Base-by-base conservation (phyloP, 768 basidiomycete species). In the Paxillus ammoniavirescens region DNA sequence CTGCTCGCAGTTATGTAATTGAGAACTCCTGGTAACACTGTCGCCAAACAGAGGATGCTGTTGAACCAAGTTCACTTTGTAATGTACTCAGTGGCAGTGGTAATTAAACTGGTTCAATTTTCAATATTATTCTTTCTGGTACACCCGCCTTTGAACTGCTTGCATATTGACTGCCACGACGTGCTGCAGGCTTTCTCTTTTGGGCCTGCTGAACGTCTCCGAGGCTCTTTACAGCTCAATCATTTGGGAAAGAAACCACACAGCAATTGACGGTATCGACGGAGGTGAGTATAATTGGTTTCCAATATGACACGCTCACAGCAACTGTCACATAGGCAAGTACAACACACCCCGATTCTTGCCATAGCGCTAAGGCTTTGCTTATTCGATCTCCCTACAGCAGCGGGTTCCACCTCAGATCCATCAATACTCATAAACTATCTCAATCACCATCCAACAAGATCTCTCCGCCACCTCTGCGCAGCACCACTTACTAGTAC, bases 1-100 rank as follows among this genome's bases (percentile, higher is more conserved):
- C 42, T 13, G 17, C 47, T 61, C 3, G 26, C 26, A 63, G 64
- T 50, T 55, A n/a, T n/a, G n/a, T n/a, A 54, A 42, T 31, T 23
- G 37, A 9, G 44, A 31, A 38, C 37, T 8, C 15, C 8, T 47
- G 15, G 37, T 40, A 17, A 5, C 13, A 13, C 26, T 49, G 48
- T 43, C 6, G 38, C 38, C 7, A 31, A 10, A n/a, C 2, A 28
- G 10, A 26, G 5, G 42, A 28, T 21, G 26, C 4, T 17, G 17
- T 17, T 23, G 23, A 30, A 30, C 36, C 23, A 42, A 31, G 49
- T 13, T 50, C 49, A 50, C 37, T 48, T 45, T 28, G 23, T 21
- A 21, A 21, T 21, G 21, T 21, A 21, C 21, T 28, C 12, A 23
- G 26, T 21, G 17, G 18, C 26, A 6, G 26, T 26, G 26, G 26